A percentile compares a stretch with the other conserved stretches of the same genome.
Conservation (phyloP, 2,329 filamentous ascomycete species). For the Pyrenochaeta sp. region DNA sequence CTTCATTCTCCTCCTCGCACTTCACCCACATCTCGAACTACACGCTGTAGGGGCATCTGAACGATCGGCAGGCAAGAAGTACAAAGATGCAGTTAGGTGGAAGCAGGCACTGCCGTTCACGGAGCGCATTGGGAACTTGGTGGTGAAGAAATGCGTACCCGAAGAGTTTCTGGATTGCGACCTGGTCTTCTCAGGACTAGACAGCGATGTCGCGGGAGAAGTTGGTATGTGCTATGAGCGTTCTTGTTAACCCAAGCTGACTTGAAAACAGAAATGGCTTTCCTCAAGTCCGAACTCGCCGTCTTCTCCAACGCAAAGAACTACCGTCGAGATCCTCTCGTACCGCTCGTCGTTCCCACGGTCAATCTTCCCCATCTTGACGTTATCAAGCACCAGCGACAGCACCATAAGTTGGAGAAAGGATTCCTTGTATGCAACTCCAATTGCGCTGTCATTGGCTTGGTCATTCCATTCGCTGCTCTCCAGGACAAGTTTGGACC, state of each 20-base stretch:
- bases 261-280: slow-evolving; percentile 73
- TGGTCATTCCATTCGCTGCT: slow-evolving; percentile 93
- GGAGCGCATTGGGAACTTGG: slow-evolving; percentile 74
- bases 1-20: slow-evolving; percentile 89
- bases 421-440: slow-evolving; percentile 98
- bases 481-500: slow-evolving; percentile 86
- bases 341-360: slow-evolving; percentile 92
- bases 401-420: slow-evolving; percentile 74
- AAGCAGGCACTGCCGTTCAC: slow-evolving; percentile 89
- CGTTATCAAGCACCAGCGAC: slow-evolving; percentile 87
- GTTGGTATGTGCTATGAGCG: slow-evolving; percentile 80
- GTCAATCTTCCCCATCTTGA: slow-evolving; percentile 90
- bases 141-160: slow-evolving; percentile 85
- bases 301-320: slow-evolving; percentile 99
- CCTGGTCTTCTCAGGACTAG: slow-evolving; percentile 89
- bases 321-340: slow-evolving; percentile 87
- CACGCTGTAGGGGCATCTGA: slow-evolving; percentile 90
- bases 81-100: slow-evolving; percentile 93
- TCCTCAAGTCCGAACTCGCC: slow-evolving; percentile 84
- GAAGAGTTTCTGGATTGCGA: slow-evolving; percentile 89
- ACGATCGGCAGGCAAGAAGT: slow-evolving; percentile 89
- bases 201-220: slow-evolving; percentile 90
- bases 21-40: slow-evolving; percentile 86
- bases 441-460: slow-evolving; percentile 95
- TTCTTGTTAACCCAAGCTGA: no score